Evolutionary conservation across 495 filamentous ascomycete species (phyloP).

Genomic region (Zalerion maritima): DNA sequence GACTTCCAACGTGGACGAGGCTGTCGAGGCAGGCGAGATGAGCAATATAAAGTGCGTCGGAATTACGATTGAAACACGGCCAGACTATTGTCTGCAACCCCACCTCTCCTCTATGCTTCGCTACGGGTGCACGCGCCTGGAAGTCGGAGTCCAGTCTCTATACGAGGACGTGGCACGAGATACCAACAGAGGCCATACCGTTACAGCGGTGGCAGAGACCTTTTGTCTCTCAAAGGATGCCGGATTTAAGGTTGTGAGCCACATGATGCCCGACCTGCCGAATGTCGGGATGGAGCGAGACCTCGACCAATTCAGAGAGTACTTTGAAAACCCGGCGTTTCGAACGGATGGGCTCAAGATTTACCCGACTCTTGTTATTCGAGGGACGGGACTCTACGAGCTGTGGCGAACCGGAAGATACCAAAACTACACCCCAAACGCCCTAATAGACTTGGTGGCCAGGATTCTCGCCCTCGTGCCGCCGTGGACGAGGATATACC

Average conservation of each 20-base stretch:
- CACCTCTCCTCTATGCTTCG: constrained; percentile 89
- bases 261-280: constrained; percentile 99
- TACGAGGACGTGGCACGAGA: constrained; percentile 98
- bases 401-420: constrained; percentile 93
- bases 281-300: constrained; percentile 98
- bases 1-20: constrained; percentile 83
- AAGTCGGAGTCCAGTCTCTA: constrained; percentile 88
- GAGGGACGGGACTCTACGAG: constrained; percentile 92
- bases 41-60: constrained; percentile 93
- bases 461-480: constrained; percentile 88
- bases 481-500: constrained; percentile 97
- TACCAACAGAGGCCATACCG: constrained; percentile 93
- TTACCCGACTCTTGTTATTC: constrained; percentile 94
- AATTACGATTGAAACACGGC: constrained; percentile 94
- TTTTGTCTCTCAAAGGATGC: constrained; percentile 93
- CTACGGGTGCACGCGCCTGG: constrained; percentile 89
- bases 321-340: constrained; percentile 93
- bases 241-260: constrained; percentile 94
- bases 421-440: constrained; percentile 97
- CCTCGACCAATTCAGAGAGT: constrained; percentile 90
- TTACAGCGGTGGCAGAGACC: constrained; percentile 84
- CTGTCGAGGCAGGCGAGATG: constrained; percentile 81
- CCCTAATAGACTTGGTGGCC: constrained; percentile 85
- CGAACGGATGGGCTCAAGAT: constrained; percentile 97
- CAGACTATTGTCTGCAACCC: constrained; percentile 87